These are phyloP conservation scores for Tubosaeta brunneosetosa DNA, from an alignment of 768 basidiomycete species.

Conservation along the genomic window DNA sequence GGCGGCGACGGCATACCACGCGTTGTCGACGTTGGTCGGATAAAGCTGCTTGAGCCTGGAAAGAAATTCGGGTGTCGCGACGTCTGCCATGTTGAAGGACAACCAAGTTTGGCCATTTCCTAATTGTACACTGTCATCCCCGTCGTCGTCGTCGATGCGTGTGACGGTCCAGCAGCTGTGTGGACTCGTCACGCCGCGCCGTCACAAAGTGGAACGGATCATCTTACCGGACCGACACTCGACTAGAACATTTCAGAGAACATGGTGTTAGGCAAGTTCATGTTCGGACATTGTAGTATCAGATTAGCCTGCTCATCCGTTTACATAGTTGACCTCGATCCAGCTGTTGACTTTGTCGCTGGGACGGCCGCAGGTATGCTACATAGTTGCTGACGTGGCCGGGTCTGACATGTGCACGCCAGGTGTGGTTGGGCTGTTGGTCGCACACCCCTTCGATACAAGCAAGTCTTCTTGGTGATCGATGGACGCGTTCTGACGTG, in stretches of 20 bases:
- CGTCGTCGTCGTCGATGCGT: neutral
- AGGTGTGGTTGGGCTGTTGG: conserved; percentile 61
- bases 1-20: conserved; percentile 59
- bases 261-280: conserved; percentile 22
- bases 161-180: neutral
- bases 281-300: neutral
- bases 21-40: conserved; percentile 38
- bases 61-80: conserved; percentile 43
- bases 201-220: neutral
- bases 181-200: neutral
- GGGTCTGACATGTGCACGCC: neutral
- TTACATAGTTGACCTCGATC: conserved; percentile 40
- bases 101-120: neutral
- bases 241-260: neutral
- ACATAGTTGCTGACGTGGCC: too few species aligned
- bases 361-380: conserved; percentile 62
- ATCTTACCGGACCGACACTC: neutral
- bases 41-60: conserved; percentile 42
- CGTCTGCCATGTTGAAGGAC: conserved; percentile 9
- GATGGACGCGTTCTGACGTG: neutral
- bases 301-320: conserved; percentile 3
- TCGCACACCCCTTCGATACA: conserved; percentile 79
- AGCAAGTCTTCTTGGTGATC: conserved; percentile 27
- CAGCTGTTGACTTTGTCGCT: conserved; percentile 71
- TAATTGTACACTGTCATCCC: neutral